These are phyloP conservation scores for Fagopyrum tataricum DNA, from an alignment of 148 eudicot species.

Conservation along the genomic window DNA sequence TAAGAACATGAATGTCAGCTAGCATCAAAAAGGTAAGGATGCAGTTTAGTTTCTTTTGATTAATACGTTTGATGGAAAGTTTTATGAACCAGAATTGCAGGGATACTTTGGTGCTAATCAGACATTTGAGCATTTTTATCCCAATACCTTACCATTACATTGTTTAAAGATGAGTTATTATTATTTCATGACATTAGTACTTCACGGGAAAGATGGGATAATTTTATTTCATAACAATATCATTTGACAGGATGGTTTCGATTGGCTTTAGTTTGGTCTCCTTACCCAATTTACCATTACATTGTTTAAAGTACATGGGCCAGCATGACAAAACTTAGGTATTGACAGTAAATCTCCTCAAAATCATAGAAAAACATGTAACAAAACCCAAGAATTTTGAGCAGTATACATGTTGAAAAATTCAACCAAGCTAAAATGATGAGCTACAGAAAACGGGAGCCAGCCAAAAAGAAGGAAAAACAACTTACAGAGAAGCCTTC, in stretches of 20 bases:
- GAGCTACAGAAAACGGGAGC: conserved; percentile 1
- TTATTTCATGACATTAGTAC: neutral
- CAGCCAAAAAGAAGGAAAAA: neutral
- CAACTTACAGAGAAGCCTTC: conserved; percentile 9
- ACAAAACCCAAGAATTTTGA: neutral
- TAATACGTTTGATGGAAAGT: neutral
- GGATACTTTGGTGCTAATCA: no score
- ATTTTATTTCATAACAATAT: neutral
- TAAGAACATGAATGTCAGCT: neutral
- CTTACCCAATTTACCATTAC: neutral
- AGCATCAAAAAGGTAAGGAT: neutral
- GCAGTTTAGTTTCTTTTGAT: neutral
- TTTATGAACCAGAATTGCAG: no score
- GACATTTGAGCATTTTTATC: neutral
- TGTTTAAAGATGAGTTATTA: neutral
- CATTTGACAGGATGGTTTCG: neutral
- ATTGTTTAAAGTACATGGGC: neutral
- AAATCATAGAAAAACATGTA: neutral
- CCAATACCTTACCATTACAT: neutral
- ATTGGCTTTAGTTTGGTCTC: neutral
- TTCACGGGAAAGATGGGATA: neutral
- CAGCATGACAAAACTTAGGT: neutral
- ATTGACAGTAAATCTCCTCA: neutral
- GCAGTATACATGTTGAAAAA: neutral
- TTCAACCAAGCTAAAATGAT: neutral